phyloP scores from a whole-genome alignment of 805 yeast species.

The Lachancea lanzarotensis region DNA sequence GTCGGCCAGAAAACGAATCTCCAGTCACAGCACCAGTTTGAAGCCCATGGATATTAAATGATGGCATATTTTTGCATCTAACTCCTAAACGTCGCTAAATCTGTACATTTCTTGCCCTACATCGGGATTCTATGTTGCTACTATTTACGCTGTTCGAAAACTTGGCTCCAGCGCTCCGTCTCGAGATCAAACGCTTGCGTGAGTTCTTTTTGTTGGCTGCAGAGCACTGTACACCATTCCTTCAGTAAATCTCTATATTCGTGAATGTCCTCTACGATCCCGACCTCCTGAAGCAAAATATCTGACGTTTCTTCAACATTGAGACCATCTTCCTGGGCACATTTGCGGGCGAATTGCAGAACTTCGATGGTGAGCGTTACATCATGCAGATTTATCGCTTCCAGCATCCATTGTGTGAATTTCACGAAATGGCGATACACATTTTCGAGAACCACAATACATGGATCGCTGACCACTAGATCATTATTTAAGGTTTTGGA shows the following conservation, averaged over 20 bases:
- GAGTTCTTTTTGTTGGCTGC: constrained; percentile 14
- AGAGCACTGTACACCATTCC: constrained; percentile 25
- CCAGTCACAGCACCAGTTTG: too few species aligned
- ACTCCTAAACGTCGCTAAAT: background rate
- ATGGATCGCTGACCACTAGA: constrained; percentile 18
- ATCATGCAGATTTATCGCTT: constrained; percentile 20
- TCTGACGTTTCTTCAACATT: constrained; percentile 26
- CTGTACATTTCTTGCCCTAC: background rate
- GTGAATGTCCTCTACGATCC: constrained; percentile 17
- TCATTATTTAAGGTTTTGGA: constrained; percentile 30
- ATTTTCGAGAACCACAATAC: constrained; percentile 24
- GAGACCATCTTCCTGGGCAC: constrained; percentile 29
- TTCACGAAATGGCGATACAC: constrained; percentile 30
- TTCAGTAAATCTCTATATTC: constrained; percentile 21
- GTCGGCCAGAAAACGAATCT: too few species aligned
- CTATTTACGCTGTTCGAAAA: constrained; percentile 20
- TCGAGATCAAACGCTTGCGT: constrained; percentile 15
- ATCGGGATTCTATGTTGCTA: background rate
- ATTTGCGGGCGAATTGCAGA: constrained; percentile 26
- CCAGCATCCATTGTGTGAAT: constrained; percentile 33
- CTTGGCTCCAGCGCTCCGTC: constrained; percentile 20
- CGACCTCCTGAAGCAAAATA: constrained; percentile 30
- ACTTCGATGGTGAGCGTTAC: constrained; percentile 24
- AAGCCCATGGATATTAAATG: too few species aligned
- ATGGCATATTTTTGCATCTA: too few species aligned